These are phyloP conservation scores for Lepidium campestre DNA, from an alignment of 441 rosid species.

Conservation along the genomic window DNA sequence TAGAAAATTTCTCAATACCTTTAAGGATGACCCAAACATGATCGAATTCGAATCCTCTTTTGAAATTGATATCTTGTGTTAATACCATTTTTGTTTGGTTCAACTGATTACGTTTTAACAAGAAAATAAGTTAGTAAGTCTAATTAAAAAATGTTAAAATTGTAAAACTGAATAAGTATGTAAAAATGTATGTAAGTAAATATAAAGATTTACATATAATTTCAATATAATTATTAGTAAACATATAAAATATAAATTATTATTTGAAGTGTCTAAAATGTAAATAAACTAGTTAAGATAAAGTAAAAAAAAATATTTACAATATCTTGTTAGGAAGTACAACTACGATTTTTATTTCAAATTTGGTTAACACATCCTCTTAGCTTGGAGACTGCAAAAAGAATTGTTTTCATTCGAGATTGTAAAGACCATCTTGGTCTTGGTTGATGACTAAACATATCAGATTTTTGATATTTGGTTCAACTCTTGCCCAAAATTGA, in stretches of 20 bases:
- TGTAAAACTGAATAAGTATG: too few species aligned
- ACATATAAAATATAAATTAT: too few species aligned
- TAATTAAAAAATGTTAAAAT: too few species aligned
- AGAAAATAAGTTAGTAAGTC: neutral
- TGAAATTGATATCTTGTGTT: neutral
- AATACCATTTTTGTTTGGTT: neutral
- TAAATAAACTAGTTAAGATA: too few species aligned
- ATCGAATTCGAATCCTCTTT: neutral
- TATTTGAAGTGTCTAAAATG: too few species aligned
- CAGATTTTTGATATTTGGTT: neutral
- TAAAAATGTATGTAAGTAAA: too few species aligned
- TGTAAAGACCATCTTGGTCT: neutral
- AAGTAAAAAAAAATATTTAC: neutral
- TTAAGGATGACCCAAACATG: neutral
- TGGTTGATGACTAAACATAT: neutral
- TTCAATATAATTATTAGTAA: too few species aligned
- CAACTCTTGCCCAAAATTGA: neutral
- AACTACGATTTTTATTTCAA: neutral
- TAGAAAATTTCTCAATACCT: neutral
- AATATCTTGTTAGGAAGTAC: neutral
- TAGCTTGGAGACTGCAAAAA: neutral
- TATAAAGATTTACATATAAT: too few species aligned
- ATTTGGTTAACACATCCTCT: neutral
- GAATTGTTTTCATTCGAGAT: neutral
- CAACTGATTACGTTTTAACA: neutral